Evolutionary conservation across 306 rosid genomes (phyloP).

Genomic region (Alnus glutinosa): DNA sequence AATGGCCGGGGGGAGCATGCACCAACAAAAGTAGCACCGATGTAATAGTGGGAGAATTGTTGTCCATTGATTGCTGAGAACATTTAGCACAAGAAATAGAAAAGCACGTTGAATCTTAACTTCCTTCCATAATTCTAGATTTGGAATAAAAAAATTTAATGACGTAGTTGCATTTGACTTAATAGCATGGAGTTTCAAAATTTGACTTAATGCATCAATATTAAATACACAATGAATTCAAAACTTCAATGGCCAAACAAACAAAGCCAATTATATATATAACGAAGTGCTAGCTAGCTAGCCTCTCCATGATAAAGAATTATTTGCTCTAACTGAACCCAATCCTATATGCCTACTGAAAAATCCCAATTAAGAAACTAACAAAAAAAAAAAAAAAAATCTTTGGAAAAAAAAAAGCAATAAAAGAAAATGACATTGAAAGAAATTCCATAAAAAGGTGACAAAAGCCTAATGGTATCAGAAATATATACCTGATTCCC

Average conservation of each 20-base stretch:
- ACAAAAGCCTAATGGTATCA: not conserved
- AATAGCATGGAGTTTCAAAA: too few relatives aligned
- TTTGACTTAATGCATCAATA: too few relatives aligned
- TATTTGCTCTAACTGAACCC: not conserved
- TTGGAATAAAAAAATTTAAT: not conserved
- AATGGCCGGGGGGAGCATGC: not conserved
- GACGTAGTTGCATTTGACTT: too few relatives aligned
- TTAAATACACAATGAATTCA: too few relatives aligned
- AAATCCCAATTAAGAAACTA: not conserved
- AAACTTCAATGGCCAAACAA: too few relatives aligned
- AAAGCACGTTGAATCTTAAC: too few relatives aligned
- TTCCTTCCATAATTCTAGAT: not conserved
- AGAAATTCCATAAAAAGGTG: not conserved
- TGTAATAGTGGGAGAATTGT: not conserved
- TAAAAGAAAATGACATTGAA: not conserved
- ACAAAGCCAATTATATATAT: too few relatives aligned
- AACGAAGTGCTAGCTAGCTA: too few relatives aligned
- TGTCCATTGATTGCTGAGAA: not conserved
- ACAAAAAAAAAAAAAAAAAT: not conserved
- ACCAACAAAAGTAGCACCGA: not conserved
- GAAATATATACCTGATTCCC: conserved; percentile 65
- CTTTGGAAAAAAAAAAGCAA: not conserved
- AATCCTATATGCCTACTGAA: not conserved
- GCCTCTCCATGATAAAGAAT: not conserved
- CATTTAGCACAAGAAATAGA: too few relatives aligned